Conservation (phyloP, 768 basidiomycete genomes). For the Leccinum imitatum region DNA sequence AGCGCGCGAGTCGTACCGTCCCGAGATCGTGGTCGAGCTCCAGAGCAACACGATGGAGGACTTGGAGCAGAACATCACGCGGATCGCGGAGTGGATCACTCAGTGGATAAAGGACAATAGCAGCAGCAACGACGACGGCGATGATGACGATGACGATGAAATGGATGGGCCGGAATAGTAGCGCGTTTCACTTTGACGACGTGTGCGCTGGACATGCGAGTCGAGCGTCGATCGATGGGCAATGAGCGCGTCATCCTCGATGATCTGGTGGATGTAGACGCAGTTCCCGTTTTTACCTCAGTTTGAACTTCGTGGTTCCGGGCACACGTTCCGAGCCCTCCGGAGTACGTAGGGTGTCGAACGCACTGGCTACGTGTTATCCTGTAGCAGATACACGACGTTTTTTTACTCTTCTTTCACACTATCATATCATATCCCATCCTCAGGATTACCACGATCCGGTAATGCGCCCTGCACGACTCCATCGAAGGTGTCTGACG, state of each 20-base stretch:
- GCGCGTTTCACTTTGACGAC: not conserved
- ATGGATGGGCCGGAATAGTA: constrained; percentile 2
- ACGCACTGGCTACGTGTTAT: not conserved
- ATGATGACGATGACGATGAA: not conserved
- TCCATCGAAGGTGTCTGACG: not conserved
- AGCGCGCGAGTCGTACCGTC: constrained; percentile 79
- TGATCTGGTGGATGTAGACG: not conserved
- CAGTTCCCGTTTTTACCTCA: too few species aligned
- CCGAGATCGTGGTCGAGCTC: constrained; percentile 86
- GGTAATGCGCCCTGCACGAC: not conserved
- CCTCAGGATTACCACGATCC: not conserved
- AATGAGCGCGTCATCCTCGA: not conserved
- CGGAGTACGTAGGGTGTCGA: not conserved
- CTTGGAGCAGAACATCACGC: constrained; percentile 81
- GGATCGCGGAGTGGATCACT: constrained; percentile 86
- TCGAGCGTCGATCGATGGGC: not conserved
- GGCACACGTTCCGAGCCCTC: not conserved
- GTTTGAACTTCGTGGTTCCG: too few species aligned
- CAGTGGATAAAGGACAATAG: constrained; percentile 53
- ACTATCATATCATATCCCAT: not conserved
- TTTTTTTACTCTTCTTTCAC: not conserved
- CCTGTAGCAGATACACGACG: not conserved
- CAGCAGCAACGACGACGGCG: not conserved
- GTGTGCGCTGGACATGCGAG: not conserved
- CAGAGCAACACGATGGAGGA: constrained; percentile 75